phyloP scores from a whole-genome alignment of 2,329 filamentous ascomycete species.

The Nothophoma quercina region DNA sequence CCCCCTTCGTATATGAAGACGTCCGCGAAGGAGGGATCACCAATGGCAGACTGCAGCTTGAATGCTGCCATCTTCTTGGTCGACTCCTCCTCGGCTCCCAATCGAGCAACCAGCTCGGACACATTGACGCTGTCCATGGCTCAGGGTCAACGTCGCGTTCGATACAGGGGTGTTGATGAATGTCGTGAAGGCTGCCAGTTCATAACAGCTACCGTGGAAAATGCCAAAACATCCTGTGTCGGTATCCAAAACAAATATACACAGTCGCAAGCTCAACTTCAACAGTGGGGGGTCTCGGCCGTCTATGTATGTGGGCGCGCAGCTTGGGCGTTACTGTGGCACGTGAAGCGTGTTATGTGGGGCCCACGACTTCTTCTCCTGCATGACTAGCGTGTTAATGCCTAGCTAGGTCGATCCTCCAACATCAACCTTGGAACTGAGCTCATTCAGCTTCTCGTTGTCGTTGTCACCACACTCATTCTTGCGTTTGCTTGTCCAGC shows the following conservation, averaged over 20 bases:
- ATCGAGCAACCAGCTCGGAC: constrained; percentile 64
- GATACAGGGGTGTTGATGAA: background rate
- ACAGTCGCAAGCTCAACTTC: constrained; percentile 10
- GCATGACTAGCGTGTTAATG: constrained; percentile 14
- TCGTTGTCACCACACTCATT: constrained; percentile 3
- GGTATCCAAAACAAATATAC: constrained; percentile 8
- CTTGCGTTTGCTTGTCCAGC: constrained; percentile 2
- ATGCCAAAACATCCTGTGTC: constrained; percentile 14
- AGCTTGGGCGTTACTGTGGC: constrained; percentile 24
- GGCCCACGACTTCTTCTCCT: constrained; percentile 11
- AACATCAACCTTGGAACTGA: constrained; percentile 13
- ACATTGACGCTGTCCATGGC: constrained; percentile 64
- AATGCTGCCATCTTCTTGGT: constrained; percentile 98
- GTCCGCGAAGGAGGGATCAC: constrained; percentile 95
- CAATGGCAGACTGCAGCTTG: constrained; percentile 94
- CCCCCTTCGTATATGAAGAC: constrained; percentile 93
- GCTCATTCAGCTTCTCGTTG: constrained; percentile 3
- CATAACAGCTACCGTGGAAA: constrained; percentile 23
- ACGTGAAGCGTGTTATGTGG: constrained; percentile 36
- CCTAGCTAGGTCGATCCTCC: constrained; percentile 15
- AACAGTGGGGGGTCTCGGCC: constrained; percentile 11
- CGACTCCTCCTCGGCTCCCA: constrained; percentile 77
- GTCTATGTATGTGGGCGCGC: constrained; percentile 23
- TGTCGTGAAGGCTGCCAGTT: constrained; percentile 6
- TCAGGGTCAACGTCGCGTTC: constrained; percentile 23